phyloP scores from a whole-genome alignment of 371 early-diverging fungal species.

The Dipsacomyces acuminosporus region DNA sequence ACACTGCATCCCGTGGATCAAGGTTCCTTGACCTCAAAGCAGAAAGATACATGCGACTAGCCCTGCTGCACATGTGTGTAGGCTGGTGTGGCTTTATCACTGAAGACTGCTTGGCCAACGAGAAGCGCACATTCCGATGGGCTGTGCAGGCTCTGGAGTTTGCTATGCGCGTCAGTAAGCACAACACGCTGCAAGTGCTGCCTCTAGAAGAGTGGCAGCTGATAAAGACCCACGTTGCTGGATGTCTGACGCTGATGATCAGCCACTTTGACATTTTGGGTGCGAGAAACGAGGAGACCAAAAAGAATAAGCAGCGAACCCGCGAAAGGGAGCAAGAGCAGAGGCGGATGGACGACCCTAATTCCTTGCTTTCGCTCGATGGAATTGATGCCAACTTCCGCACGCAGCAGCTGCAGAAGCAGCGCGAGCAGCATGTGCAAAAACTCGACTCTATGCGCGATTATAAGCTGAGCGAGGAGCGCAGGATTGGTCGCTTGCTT shows the following conservation, averaged over 20 bases:
- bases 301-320: conserved; percentile 9
- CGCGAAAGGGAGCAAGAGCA: conserved; percentile 18
- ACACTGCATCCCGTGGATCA: conserved; percentile 67
- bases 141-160: conserved; percentile 81
- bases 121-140: conserved; percentile 84
- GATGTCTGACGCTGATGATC: conserved; percentile 75
- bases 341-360: conserved; percentile 15
- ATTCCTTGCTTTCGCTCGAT: conserved; percentile 26
- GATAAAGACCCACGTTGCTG: conserved; percentile 65
- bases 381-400: conserved; percentile 35
- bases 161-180: conserved; percentile 73
- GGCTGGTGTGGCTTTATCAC: conserved; percentile 83
- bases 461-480: conserved; percentile 7
- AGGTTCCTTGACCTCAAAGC: conserved; percentile 55
- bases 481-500: conserved; percentile 63
- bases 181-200: conserved; percentile 64
- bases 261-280: conserved; percentile 65
- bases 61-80: conserved; percentile 66
- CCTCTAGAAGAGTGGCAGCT: conserved; percentile 65
- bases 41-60: conserved; percentile 34
- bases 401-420: conserved; percentile 33
- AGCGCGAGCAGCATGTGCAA: conserved; percentile 23
- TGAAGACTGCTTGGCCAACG: conserved; percentile 71
- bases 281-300: conserved; percentile 26
- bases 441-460: conserved; percentile 27